Conservation (phyloP, 495 filamentous ascomycete genomes). For the Massariosphaeria phaeospora region DNA sequence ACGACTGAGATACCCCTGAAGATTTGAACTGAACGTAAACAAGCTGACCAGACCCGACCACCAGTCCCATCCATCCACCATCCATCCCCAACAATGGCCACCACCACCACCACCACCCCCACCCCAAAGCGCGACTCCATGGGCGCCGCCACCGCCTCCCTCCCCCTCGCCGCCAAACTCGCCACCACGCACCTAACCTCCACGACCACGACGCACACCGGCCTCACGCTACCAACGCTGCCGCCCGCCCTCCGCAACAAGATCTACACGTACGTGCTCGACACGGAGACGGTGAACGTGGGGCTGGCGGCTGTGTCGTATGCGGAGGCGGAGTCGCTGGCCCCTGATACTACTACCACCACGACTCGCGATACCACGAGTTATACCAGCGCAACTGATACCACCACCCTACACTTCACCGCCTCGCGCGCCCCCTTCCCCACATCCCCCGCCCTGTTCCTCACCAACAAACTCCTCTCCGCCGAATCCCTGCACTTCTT, state of each 20-base stretch:
- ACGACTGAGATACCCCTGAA: too few species aligned
- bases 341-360: too few species aligned
- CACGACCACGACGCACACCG: not conserved
- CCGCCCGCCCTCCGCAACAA: constrained; percentile 15
- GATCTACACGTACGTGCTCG: constrained; percentile 18
- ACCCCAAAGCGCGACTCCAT: constrained; percentile 14
- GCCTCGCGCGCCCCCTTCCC: constrained; percentile 20
- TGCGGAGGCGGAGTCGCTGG: too few species aligned
- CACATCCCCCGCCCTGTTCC: constrained; percentile 22
- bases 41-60: too few species aligned
- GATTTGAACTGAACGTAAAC: too few species aligned
- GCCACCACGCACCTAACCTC: not conserved
- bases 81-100: too few species aligned
- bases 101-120: not conserved
- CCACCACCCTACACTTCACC: constrained; percentile 11
- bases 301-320: constrained; percentile 16
- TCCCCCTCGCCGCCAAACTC: constrained; percentile 3
- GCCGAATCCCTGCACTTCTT: constrained; percentile 2
- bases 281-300: constrained; percentile 22
- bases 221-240: constrained; percentile 4
- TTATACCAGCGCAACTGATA: too few species aligned
- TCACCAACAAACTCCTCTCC: constrained; percentile 1
- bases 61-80: too few species aligned
- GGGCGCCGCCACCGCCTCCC: constrained; percentile 3
- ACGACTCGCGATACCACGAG: not conserved